Base-by-base conservation (phyloP, 768 basidiomycete species). In the Epithele typhae region DNA sequence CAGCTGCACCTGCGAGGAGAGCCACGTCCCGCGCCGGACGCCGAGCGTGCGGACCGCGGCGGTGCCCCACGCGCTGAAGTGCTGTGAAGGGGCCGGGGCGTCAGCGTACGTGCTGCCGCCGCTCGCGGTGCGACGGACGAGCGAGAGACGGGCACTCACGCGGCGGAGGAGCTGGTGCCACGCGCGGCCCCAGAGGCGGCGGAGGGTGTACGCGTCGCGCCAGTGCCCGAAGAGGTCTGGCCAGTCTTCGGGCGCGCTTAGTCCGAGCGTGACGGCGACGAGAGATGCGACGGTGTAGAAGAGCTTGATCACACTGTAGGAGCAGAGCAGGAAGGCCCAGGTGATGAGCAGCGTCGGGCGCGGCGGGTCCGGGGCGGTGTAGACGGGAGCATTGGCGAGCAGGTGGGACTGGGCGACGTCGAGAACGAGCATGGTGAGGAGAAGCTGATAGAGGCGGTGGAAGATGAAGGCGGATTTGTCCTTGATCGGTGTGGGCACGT, bases 121-220 rank as follows among this genome's bases (percentile, higher is more conserved):
- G n/a, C n/a, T n/a, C n/a, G 14, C 14, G 18, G 21, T 15, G 15
- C 1, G 14, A 24, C 8, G 10, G 27, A n/a, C 5, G 24, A n/a
- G 36, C 11, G 15, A 17, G 18, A 41, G 24, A 15, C 8, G 24
- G 25, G 22, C 24, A 36, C 53, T 3, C 38, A 58, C 54, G 3
- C 57, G 51, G 22, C 57, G 54, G 15, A 58, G 25, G 19, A 32
- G 46, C 41, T 59, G 54, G 37, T 59, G 57, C 49, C 53, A 59
- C 2, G 37, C 42, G 3, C 32, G 52, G 54, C 54, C 49, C 54
- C 57, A 59, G 30, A 54, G 46, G 18, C 51, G 46, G n/a, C 57
- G 49, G 5, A 59, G 36, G 1, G 57, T 59, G 30, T 54, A 59
- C 10, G 57, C 48, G 18, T 56, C 52, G 2, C 41, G 39, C 52